Base-by-base conservation (phyloP, 169 alveolate genomes). In the Babesia ovata region DNA sequence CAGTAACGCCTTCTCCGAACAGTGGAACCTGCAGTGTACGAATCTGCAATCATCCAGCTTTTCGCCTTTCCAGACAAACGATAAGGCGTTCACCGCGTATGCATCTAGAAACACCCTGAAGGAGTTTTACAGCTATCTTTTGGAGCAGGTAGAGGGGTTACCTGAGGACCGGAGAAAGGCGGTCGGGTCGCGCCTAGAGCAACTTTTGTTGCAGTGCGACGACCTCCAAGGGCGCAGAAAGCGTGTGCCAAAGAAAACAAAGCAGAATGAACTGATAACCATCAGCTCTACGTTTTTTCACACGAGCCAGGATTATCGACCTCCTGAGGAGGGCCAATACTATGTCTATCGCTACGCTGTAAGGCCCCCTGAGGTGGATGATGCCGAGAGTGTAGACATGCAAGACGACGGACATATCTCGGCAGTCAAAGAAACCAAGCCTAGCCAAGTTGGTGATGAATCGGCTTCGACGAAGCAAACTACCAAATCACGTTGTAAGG, bases 1-100 rank as follows among this genome's bases (percentile, higher is more conserved):
- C 16, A 24, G 19, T 44, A 26, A 26, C 53, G 22, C 24, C 42
- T 67, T 67, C 53, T 42, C 53, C 3, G 57, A 67, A 17, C 53
- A 67, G 24, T 67, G 76, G 76, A 21, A 67, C 52, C 45, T 22
- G 57, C 76, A 67, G 39, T 67, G 76, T 28, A 21, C 54, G n/a
- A 9, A 44, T 22, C 65, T 67, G 19, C 63, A 67, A 9, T n/a
- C 50, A 48, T 53, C 53, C 0, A 52, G 66, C 36, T 11, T 67
- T 3, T 67, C 76, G 12, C 53, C 76, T 10, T 42, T 50, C 42
- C 44, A 33, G 16, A 9, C 58, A 0, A 16, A 14, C 10, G 65
- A 54, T 9, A 42, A 29, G 9, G 29, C 26, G 1, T 21, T 29
- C 29, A 56, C 57, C 28, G 33, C 63, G 13, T 67, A 21, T 33